A percentile compares a stretch with the other conserved stretches of the same genome.
These are phyloP conservation scores for Emiliania huxleyi DNA, from an alignment of 78 protist genomes.

Conservation along the genomic window DNA sequence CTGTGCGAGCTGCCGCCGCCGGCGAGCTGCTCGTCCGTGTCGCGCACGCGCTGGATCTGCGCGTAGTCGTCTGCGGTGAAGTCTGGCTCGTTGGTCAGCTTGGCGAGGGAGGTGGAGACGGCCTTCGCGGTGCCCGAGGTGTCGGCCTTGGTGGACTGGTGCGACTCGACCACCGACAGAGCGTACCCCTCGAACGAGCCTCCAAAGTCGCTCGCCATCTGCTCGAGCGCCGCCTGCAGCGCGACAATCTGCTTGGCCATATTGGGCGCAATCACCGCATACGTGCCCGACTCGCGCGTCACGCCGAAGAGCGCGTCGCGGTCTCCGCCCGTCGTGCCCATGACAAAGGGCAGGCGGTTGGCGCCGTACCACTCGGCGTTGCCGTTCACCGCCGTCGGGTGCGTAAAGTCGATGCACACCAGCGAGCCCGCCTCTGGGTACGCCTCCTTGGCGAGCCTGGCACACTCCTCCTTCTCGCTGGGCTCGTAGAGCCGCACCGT, in stretches of 20 bases:
- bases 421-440: background rate
- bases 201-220: background rate
- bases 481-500: background rate
- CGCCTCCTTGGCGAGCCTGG: background rate
- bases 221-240: conserved; percentile 5
- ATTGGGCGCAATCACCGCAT: background rate
- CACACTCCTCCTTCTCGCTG: background rate
- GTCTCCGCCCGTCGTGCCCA: conserved; percentile 33
- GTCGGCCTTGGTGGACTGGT: conserved; percentile 22
- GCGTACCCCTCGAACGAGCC: background rate
- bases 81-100: background rate
- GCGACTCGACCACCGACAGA: background rate
- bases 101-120: background rate
- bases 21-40: background rate
- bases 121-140: conserved; percentile 24
- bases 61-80: background rate
- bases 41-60: background rate
- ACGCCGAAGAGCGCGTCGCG: background rate
- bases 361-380: conserved; percentile 21
- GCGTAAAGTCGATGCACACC: conserved; percentile 19
- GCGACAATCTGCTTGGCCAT: conserved; percentile 32
- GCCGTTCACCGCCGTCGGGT: conserved; percentile 19
- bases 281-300: background rate
- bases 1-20: background rate
- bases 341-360: background rate